A percentile compares a stretch with the other conserved stretches of the same genome.
These are phyloP conservation scores for Lecanicillium sp. DNA, from an alignment of 2,329 filamentous ascomycete genomes.

Conservation along the genomic window DNA sequence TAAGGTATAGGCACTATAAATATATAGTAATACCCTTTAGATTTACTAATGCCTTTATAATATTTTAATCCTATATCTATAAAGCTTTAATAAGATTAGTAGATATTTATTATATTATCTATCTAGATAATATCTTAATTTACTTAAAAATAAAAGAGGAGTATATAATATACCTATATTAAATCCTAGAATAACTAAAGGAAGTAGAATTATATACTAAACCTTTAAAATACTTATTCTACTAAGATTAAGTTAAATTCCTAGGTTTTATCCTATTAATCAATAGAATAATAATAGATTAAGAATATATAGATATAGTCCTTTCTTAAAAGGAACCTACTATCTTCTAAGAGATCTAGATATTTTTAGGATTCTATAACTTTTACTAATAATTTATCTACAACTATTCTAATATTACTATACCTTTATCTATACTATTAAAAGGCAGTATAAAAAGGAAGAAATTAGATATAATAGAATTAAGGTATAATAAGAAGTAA, in stretches of 20 bases:
- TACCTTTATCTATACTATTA: background rate
- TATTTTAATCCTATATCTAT: constrained; percentile 9
- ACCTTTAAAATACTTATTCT: constrained; percentile 2
- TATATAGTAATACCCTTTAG: constrained; percentile 2
- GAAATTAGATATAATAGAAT: background rate
- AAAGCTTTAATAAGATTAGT: constrained; percentile 3
- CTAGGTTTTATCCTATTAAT: background rate
- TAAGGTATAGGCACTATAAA: constrained; percentile 8
- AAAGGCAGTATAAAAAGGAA: background rate
- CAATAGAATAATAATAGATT: constrained; percentile 6
- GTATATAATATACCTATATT: constrained; percentile 6
- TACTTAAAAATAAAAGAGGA: constrained; percentile 4
- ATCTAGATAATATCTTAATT: constrained; percentile 10
- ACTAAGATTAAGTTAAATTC: constrained; percentile 6
- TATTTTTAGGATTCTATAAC: constrained; percentile 3
- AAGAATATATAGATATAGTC: background rate
- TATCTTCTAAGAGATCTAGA: background rate
- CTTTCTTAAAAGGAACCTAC: constrained; percentile 1
- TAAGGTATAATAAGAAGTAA: background rate
- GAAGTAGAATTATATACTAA: constrained; percentile 3
- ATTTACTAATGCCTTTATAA: constrained; percentile 4
- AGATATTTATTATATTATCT: constrained; percentile 6
- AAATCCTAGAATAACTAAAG: constrained; percentile 3
- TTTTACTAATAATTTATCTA: constrained; percentile 5
- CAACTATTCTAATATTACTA: constrained; percentile 4